Conservation (phyloP, 2,329 filamentous ascomycete species). For the Ophiostoma montium region DNA sequence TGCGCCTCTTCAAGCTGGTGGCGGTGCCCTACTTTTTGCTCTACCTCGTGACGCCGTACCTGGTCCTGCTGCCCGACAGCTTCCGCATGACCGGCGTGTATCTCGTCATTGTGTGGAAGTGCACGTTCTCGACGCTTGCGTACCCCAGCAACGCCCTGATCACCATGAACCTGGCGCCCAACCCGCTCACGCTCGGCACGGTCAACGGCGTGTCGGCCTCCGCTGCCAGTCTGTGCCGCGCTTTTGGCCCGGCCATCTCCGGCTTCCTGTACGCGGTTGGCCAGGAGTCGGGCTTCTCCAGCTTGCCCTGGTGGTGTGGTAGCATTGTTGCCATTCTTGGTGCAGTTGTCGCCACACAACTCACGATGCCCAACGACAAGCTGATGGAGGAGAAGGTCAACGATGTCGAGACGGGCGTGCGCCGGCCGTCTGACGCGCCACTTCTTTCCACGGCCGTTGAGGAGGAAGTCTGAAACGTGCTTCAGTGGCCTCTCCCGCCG, state of each 20-base stretch:
- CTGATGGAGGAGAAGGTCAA: constrained; percentile 24
- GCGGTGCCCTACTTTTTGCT: constrained; percentile 74
- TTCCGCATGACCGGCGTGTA: constrained; percentile 65
- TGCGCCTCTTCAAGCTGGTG: constrained; percentile 69
- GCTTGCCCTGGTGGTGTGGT: constrained; percentile 86
- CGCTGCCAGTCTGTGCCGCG: constrained; percentile 75
- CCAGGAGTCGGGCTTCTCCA: constrained; percentile 66
- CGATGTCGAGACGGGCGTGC: constrained; percentile 22
- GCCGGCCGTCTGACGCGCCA: neutral
- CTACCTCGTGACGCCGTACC: constrained; percentile 78
- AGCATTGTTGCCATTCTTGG: constrained; percentile 63
- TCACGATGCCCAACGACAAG: constrained; percentile 47
- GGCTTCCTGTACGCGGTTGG: constrained; percentile 75
- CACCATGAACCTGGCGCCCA: constrained; percentile 75
- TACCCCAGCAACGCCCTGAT: constrained; percentile 87
- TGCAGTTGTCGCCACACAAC: constrained; percentile 58
- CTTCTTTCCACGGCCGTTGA: neutral
- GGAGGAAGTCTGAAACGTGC: neutral
- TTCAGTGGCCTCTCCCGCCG: too few species aligned
- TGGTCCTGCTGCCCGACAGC: constrained; percentile 63
- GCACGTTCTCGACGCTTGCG: constrained; percentile 78
- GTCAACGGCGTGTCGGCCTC: constrained; percentile 90
- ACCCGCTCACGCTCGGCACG: constrained; percentile 69
- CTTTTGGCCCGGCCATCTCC: constrained; percentile 77
- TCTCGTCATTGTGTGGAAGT: constrained; percentile 73